A percentile compares a stretch with the other conserved stretches of the same genome.
These are phyloP conservation scores for Emergomyces africanus DNA, from an alignment of 2,329 filamentous ascomycete genomes.

Conservation along the genomic window DNA sequence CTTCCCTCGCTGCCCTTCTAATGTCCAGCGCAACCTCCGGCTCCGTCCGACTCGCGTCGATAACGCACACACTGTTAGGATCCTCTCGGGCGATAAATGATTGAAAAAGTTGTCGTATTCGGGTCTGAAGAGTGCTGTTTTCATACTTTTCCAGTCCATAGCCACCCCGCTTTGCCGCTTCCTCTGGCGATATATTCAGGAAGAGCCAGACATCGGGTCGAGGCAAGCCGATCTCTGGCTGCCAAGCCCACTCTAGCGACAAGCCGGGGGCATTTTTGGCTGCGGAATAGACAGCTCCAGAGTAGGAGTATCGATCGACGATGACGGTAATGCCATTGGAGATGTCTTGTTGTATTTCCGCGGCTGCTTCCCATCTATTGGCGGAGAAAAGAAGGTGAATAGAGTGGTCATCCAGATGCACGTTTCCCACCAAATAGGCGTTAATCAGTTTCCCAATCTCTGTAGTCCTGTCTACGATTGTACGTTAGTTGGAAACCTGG, in stretches of 20 bases:
- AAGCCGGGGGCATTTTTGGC: constrained; percentile 67
- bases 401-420: constrained; percentile 70
- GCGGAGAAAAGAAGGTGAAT: constrained; percentile 86
- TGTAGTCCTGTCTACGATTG: constrained; percentile 57
- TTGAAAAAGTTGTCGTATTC: constrained; percentile 62
- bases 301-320: constrained; percentile 91
- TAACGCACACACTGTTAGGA: constrained; percentile 38
- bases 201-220: constrained; percentile 81
- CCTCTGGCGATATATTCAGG: constrained; percentile 62
- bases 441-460: constrained; percentile 82
- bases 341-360: constrained; percentile 37
- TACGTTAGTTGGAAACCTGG: constrained; percentile 6
- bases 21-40: constrained; percentile 39
- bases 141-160: constrained; percentile 88
- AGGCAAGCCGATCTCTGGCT: constrained; percentile 75
- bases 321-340: constrained; percentile 60
- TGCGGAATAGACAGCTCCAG: constrained; percentile 82
- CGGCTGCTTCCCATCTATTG: constrained; percentile 67
- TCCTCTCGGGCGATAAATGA: constrained; percentile 37
- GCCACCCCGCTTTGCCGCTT: constrained; percentile 64
- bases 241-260: constrained; percentile 64
- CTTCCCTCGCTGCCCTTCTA: constrained; percentile 15
- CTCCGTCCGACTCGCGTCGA: constrained; percentile 42
- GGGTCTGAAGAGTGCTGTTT: constrained; percentile 64
- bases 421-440: constrained; percentile 59